Percentiles rank a stretch among this genome's conserved stretches.
Evolutionary conservation across 1,284 basidiomycete genomes (phyloP).

Genomic region (Sphaerobolus stellatus): DNA sequence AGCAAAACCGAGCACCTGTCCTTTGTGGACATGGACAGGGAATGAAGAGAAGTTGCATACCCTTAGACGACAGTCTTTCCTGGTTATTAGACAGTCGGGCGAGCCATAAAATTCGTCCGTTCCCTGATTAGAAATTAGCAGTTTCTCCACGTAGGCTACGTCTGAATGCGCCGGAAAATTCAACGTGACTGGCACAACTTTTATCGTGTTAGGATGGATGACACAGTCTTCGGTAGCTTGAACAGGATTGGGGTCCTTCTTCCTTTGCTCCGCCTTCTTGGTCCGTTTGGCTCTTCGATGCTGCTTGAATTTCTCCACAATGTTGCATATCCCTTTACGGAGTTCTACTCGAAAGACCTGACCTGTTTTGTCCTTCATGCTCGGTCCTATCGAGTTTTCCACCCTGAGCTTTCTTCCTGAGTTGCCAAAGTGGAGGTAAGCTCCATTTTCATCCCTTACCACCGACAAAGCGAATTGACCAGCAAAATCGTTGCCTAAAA

Average conservation of each 20-base stretch:
- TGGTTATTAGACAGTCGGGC: slow-evolving; percentile 20
- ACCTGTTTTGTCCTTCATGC: not conserved
- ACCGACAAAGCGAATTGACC: slow-evolving; percentile 31
- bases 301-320: slow-evolving; percentile 4
- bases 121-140: slow-evolving; percentile 10
- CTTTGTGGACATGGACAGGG: slow-evolving; percentile 17
- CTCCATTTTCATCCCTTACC: slow-evolving; percentile 20
- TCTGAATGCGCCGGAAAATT: slow-evolving; percentile 7
- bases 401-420: slow-evolving; percentile 16
- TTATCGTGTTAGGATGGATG: not conserved
- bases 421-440: slow-evolving; percentile 25
- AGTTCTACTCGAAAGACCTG: no score
- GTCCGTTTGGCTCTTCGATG: not conserved
- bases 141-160: slow-evolving; percentile 15
- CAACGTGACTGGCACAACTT: not conserved
- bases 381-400: slow-evolving; percentile 3
- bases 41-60: slow-evolving; percentile 22
- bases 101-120: slow-evolving; percentile 19
- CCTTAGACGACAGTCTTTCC: slow-evolving; percentile 16
- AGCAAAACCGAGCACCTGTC: slow-evolving; percentile 19
- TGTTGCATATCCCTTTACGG: no score
- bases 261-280: not conserved
- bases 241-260: not conserved
- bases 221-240: not conserved
- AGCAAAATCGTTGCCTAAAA: slow-evolving; percentile 32